Evolutionary conservation across 108 stramenopile genomes (phyloP).

Genomic region (Epithemia pelagica): DNA sequence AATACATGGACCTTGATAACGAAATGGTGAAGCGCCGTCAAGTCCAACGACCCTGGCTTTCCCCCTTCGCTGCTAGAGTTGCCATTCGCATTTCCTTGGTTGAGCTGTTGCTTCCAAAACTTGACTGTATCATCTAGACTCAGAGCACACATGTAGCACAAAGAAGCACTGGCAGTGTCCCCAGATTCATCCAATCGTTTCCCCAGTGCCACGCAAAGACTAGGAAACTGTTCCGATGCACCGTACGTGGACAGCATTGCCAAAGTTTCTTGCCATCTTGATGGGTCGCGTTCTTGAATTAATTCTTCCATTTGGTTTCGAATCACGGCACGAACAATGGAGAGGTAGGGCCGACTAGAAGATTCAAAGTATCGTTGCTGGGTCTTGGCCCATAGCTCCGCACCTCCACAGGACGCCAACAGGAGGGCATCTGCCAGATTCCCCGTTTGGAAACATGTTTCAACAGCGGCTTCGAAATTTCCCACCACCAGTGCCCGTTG

Average conservation of each 20-base stretch:
- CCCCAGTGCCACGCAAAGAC: conserved; percentile 83
- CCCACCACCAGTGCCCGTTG: conserved; percentile 89
- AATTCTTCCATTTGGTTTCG: conserved; percentile 59
- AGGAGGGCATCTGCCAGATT: conserved; percentile 91
- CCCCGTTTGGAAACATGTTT: conserved; percentile 87
- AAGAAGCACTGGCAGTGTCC: conserved; percentile 70
- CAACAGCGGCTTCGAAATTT: conserved; percentile 94
- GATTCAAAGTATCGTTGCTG: conserved; percentile 85
- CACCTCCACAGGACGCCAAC: conserved; percentile 89
- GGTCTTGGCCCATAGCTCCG: conserved; percentile 87
- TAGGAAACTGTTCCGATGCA: conserved; percentile 86
- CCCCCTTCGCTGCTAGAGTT: conserved; percentile 4
- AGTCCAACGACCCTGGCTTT: conserved; percentile 27
- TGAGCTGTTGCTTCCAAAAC: conserved; percentile 77
- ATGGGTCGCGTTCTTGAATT: conserved; percentile 65
- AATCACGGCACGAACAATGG: conserved; percentile 84
- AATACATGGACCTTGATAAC: conserved; percentile 89
- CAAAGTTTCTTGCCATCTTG: conserved; percentile 90
- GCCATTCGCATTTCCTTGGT: conserved; percentile 28
- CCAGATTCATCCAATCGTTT: conserved; percentile 76
- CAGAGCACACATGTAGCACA: conserved; percentile 95
- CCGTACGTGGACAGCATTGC: conserved; percentile 92
- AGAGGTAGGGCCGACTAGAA: conserved; percentile 67
- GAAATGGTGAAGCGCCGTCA: conserved; percentile 84
- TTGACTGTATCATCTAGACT: conserved; percentile 75